These are phyloP conservation scores for Corchorus olitorius DNA, from an alignment of 345 rosid genomes.

Conservation along the genomic window DNA sequence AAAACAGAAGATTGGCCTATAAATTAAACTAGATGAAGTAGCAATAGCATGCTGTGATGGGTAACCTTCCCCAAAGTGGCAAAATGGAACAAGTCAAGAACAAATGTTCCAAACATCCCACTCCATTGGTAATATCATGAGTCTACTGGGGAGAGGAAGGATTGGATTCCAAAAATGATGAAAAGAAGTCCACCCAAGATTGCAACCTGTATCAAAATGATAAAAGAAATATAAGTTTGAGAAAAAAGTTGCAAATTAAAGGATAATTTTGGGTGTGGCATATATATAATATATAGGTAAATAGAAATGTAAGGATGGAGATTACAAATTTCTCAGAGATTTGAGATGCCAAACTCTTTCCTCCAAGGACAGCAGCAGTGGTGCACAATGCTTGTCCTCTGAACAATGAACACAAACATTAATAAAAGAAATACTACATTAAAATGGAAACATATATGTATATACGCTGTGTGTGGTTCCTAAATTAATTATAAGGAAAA, in stretches of 20 bases:
- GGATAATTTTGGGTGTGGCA: neutral
- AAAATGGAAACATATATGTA: neutral
- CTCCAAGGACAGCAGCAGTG: conserved; percentile 90
- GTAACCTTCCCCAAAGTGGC: too few species aligned
- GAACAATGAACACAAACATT: conserved; percentile 17
- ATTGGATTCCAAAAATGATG: conserved; percentile 84
- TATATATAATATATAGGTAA: neutral
- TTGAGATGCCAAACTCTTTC: conserved; percentile 95
- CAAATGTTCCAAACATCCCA: too few species aligned
- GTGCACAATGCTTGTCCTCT: conserved; percentile 95
- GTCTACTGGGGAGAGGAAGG: conserved; percentile 66
- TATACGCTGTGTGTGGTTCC: neutral
- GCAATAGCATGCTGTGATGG: too few species aligned
- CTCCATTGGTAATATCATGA: conserved; percentile 21
- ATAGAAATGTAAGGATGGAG: neutral
- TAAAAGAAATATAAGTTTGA: conserved; percentile 15
- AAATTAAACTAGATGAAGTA: too few species aligned
- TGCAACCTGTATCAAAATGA: conserved; percentile 62
- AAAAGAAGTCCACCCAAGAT: conserved; percentile 88
- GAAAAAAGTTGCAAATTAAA: neutral
- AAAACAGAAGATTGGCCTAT: too few species aligned
- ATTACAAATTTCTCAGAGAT: conserved; percentile 86
- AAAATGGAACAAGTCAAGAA: too few species aligned
- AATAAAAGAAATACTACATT: neutral
- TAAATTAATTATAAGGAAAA: conserved; percentile 2